A percentile compares a stretch with the other conserved stretches of the same genome.
Conservation (phyloP, 768 basidiomycete species). For the Tephrocybe sp. region DNA sequence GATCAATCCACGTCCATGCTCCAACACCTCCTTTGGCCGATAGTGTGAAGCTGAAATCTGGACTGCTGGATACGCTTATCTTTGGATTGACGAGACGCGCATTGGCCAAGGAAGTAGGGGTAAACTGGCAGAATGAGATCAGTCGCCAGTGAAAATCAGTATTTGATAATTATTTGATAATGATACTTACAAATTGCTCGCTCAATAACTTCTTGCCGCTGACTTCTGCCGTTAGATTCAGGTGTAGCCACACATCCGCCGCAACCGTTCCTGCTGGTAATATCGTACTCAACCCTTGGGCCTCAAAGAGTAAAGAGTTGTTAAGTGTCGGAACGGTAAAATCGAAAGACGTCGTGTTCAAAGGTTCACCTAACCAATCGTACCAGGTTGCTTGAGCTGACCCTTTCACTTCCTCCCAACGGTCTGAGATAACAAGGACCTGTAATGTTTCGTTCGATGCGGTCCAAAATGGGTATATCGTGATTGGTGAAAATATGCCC, state of each 20-base stretch:
- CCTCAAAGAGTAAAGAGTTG: constrained; percentile 43
- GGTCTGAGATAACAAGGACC: constrained; percentile 50
- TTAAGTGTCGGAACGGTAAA: constrained; percentile 51
- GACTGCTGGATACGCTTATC: constrained; percentile 32
- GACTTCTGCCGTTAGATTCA: constrained; percentile 48
- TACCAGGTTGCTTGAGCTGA: constrained; percentile 56
- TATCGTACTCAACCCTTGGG: constrained; percentile 40
- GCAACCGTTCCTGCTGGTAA: constrained; percentile 41
- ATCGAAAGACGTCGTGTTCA: constrained; percentile 35
- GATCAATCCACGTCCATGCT: constrained; percentile 60
- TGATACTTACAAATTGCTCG: constrained; percentile 48
- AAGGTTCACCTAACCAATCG: constrained; percentile 46
- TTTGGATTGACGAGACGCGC: constrained; percentile 49
- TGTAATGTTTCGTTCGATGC: constrained; percentile 45
- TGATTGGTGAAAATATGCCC: constrained; percentile 43
- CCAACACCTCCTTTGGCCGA: constrained; percentile 56
- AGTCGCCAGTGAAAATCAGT: neutral
- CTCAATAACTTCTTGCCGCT: constrained; percentile 41
- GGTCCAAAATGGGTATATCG: constrained; percentile 59
- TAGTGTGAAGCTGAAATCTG: constrained; percentile 46
- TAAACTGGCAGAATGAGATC: constrained; percentile 39
- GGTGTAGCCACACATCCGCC: constrained; percentile 48
- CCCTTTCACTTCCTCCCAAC: constrained; percentile 46
- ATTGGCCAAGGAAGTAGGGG: constrained; percentile 46
- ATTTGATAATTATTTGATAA: neutral